Evolutionary conservation across 306 rosid genomes (phyloP).

Genomic region (Quercus bicolor): DNA sequence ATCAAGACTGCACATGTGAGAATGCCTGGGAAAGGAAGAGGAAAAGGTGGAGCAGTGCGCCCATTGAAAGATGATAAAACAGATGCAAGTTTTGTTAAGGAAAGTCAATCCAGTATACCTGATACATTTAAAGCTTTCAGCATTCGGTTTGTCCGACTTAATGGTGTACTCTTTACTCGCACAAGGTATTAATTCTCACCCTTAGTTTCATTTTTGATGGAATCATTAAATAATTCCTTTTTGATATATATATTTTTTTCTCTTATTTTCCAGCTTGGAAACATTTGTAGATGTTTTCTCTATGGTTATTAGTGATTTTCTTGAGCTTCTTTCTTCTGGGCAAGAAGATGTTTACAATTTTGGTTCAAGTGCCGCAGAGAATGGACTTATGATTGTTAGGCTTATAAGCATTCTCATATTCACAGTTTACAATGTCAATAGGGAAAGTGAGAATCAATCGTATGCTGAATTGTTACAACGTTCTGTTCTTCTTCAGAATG

Average conservation of each 20-base stretch:
- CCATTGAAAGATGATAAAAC: conserved; percentile 33
- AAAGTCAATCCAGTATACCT: conserved; percentile 33
- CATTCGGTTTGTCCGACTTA: conserved; percentile 75
- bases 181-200: conserved; percentile 52
- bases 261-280: conserved; percentile 58
- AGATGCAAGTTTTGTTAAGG: conserved; percentile 41
- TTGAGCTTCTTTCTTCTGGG: conserved; percentile 61
- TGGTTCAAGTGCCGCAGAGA: conserved; percentile 60
- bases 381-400: conserved; percentile 64
- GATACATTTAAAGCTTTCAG: conserved; percentile 59
- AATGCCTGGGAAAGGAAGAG: conserved; percentile 55
- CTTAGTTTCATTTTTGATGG: conserved; percentile 10
- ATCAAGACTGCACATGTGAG: conserved; percentile 49
- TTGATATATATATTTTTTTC: background rate
- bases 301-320: conserved; percentile 47
- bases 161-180: conserved; percentile 84
- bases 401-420: conserved; percentile 65
- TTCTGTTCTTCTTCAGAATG: conserved; percentile 79
- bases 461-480: conserved; percentile 88
- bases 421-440: conserved; percentile 67
- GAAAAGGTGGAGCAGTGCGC: conserved; percentile 50
- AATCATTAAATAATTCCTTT: background rate
- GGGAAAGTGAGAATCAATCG: conserved; percentile 80
- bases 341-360: conserved; percentile 62
- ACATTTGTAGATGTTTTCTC: conserved; percentile 76